These are phyloP conservation scores for Penicillium alfredii DNA, from an alignment of 495 filamentous ascomycete genomes.

Conservation along the genomic window DNA sequence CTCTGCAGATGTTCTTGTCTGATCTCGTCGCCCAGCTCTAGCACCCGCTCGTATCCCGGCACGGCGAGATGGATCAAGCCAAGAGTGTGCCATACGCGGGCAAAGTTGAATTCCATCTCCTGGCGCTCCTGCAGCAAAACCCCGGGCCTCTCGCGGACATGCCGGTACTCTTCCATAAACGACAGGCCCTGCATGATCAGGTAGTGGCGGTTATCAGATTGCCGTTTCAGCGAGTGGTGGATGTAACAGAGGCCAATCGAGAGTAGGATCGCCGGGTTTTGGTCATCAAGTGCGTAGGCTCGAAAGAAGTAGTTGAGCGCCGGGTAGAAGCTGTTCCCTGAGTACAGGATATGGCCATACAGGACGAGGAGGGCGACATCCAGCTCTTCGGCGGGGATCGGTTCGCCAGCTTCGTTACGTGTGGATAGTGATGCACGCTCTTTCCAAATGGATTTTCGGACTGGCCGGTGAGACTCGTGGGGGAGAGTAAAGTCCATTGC, in stretches of 20 bases:
- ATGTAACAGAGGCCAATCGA: conserved; percentile 65
- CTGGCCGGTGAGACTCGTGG: conserved; percentile 17
- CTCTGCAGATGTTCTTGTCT: conserved; percentile 14
- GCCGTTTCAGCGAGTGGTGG: conserved; percentile 79
- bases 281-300: conserved; percentile 70
- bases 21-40: conserved; percentile 42
- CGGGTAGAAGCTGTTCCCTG: conserved; percentile 68
- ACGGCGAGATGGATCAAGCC: conserved; percentile 73
- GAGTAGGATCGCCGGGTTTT: conserved; percentile 72
- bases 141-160: conserved; percentile 37
- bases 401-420: conserved; percentile 41
- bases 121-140: conserved; percentile 49
- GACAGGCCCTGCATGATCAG: conserved; percentile 75
- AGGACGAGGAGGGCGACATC: conserved; percentile 75
- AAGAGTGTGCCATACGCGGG: conserved; percentile 71
- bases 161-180: conserved; percentile 76
- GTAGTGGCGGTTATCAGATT: conserved; percentile 83
- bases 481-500: conserved; percentile 66
- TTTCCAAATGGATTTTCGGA: conserved; percentile 34
- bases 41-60: conserved; percentile 61
- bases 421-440: conserved; percentile 47
- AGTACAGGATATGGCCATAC: conserved; percentile 82
- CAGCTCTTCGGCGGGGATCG: conserved; percentile 46
- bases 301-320: conserved; percentile 90
- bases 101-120: conserved; percentile 89